These are phyloP conservation scores for Diplodia corticola DNA, from an alignment of 2,329 filamentous ascomycete genomes.

Conservation along the genomic window DNA sequence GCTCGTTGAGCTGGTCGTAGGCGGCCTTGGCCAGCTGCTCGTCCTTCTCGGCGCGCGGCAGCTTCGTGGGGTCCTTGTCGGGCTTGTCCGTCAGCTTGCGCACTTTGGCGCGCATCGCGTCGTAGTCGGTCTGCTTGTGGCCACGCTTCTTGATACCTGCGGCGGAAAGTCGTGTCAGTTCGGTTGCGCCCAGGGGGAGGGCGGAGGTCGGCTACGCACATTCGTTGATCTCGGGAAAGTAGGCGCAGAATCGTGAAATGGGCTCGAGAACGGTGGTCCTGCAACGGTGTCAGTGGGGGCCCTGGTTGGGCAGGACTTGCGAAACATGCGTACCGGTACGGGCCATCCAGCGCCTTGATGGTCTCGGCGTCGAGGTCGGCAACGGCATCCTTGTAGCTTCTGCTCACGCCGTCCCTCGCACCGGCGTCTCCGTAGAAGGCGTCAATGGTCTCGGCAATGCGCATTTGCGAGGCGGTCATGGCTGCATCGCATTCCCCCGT, in stretches of 20 bases:
- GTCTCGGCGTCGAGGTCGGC: conserved; percentile 97
- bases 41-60: conserved; percentile 94
- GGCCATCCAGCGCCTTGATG: conserved; percentile 95
- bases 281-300: conserved; percentile 25
- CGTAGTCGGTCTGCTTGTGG: conserved; percentile 98
- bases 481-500: conserved; percentile 52
- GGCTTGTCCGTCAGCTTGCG: conserved; percentile 98
- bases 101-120: conserved; percentile 90
- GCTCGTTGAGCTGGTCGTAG: conserved; percentile 97
- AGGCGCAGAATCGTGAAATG: conserved; percentile 93
- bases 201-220: conserved; percentile 55
- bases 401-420: conserved; percentile 88
- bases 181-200: neutral
- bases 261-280: conserved; percentile 92
- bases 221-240: conserved; percentile 98
- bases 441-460: conserved; percentile 98
- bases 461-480: conserved; percentile 99
- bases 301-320: neutral
- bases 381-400: conserved; percentile 97
- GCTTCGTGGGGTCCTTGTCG: conserved; percentile 96
- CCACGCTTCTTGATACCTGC: conserved; percentile 93
- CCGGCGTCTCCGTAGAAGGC: conserved; percentile 98
- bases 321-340: conserved; percentile 66
- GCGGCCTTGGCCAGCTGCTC: conserved; percentile 88
- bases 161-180: neutral